Evolutionary conservation across 208 protist species (phyloP), one percentile per base, ranked within the genome.

Genomic region (Trypanosoma avium): DNA sequence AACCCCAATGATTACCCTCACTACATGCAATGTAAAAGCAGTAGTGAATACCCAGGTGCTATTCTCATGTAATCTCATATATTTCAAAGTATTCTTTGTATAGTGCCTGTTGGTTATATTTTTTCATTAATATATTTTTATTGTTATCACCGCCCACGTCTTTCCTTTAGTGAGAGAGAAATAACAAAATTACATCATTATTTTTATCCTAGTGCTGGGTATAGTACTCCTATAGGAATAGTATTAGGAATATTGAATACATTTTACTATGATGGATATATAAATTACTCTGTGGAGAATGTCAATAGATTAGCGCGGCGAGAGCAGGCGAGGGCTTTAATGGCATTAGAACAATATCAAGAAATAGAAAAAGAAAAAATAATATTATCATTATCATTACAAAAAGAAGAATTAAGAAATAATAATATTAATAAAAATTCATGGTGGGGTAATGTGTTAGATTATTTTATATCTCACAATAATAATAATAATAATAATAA

Each of bases 171-270:
- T 2, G 85, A 90, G 33, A 80, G 85, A 10, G 24, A 50, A 15
- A 67, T 90, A 0, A 47, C 67, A 3, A 81, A 76, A 54, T 67
- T 94, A 46, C 82, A 90, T 58, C 82, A 94, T 75, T 86, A 77
- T 64, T 84, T 94, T 56, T 92, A 80, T 59, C 85, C 88, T 27
- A 92, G 83, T 63, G 85, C 81, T 1, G 83, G 67, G 21, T 91
- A 92, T 69, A 84, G 66, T 54, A 79, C 88, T 2, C 81, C 81
- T 10, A 15, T 84, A 1, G 88, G 84, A 0, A 47, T 75, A 22
- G 22, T 75, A 9, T 74, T 58, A 22, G 82, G 84, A 4, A 32
- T 85, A 4, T 15, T 55, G 4, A 83, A 81, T 53, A 79, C 79
- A 3, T 69, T 52, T 4, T 53, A 61, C 36, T 49, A 62, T 32